Conservation (phyloP, 306 rosid species). For the Cotoneaster glaucophyllus region DNA sequence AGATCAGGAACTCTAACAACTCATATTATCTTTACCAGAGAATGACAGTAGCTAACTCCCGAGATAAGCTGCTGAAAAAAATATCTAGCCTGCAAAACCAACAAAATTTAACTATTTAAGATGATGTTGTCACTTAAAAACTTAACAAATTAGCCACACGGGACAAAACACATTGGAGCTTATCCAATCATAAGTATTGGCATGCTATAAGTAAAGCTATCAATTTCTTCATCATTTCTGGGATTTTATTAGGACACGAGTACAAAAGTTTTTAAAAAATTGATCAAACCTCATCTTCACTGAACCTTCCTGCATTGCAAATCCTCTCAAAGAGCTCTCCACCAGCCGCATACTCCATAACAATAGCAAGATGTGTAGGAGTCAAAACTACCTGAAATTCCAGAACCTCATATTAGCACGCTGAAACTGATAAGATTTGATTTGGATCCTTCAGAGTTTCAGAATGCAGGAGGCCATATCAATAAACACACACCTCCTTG, state of each 20-base stretch:
- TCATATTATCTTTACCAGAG: conserved; percentile 39
- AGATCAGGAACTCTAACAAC: not conserved
- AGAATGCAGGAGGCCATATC: conserved; percentile 1
- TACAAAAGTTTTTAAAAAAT: not conserved
- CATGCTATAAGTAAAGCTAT: not conserved
- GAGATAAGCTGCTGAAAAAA: conserved; percentile 95
- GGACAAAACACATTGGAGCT: not conserved
- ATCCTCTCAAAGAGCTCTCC: conserved; percentile 82
- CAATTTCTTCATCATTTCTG: not conserved
- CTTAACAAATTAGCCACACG: not conserved
- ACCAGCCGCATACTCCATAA: conserved; percentile 90
- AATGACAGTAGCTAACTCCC: conserved; percentile 78
- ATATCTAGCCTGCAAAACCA: conserved; percentile 62
- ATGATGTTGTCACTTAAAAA: not conserved
- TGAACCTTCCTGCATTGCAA: conserved; percentile 74
- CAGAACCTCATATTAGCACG: conserved; percentile 21
- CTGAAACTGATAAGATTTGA: not conserved
- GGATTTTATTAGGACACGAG: conserved; percentile 8
- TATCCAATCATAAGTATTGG: not conserved
- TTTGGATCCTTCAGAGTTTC: not conserved
- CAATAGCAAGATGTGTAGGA: conserved; percentile 79
- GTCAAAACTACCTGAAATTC: conserved; percentile 69
- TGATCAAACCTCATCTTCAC: conserved; percentile 70
- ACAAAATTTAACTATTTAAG: not conserved
- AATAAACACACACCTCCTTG: conserved; percentile 42